Evolutionary conservation across 164 flowering plant genomes (phyloP), one percentile per base, ranked within the genome.

Genomic region (Cinnamomum micranthum): DNA sequence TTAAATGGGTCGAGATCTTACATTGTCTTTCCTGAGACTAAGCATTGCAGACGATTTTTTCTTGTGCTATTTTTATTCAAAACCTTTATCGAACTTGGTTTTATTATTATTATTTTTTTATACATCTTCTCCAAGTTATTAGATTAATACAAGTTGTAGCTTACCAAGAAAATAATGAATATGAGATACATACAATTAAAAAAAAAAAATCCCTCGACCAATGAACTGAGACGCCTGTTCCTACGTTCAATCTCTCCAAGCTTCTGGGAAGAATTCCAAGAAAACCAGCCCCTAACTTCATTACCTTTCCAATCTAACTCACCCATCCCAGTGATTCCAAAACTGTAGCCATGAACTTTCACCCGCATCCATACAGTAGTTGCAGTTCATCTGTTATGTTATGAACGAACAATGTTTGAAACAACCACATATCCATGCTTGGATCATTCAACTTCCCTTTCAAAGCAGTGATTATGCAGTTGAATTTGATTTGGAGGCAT

Each of bases 391-490:
- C 60, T 17, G 19, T 19, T 5, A 55, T 55, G 60, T 17, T 11
- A 4, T 14, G 2, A 55, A 19, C 60, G 60, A 55, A 55, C n/a
- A 55, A 55, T 13, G 60, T 55, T 55, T 55, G 60, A 14, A 15
- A 55, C 60, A 17, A 55, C 19, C 60, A 55, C 12, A 55, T 14
- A 14, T 55, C 20, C 60, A 55, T 15, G 60, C 20, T 14, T 55
- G 6, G 60, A 50, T 66, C 71, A 68, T 55, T 75, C 76, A 19
- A 41, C 79, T 73, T 77, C 76, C 73, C 73, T 62, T 12, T 77
- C 24, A 12, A 73, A 47, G 35, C 33, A 27, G 41, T 63, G 72
- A n/a, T 51, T 1, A 41, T 23, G 25, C 24, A 13, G 31, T 19
- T n/a, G 66, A 50, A 10, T 23, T 13, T 20, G 9, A 69, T 20